Evolutionary conservation across 1,284 basidiomycete genomes (phyloP), one percentile per base, ranked within the genome.

Genomic region (Tilletia caries): DNA sequence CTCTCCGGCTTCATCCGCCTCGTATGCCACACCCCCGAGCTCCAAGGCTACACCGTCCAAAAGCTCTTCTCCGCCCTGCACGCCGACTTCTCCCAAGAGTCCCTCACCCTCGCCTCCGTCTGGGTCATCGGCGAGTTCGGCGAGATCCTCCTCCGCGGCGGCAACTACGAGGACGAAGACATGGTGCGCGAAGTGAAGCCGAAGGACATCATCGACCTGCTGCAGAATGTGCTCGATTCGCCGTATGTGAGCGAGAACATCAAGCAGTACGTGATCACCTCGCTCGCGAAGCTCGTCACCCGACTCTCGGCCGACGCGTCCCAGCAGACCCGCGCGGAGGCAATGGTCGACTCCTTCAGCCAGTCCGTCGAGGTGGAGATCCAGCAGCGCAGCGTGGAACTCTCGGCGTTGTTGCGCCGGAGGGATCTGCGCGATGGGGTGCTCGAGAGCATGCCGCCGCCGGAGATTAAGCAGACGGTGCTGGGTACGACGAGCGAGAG

Each of bases 71-170:
- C 89, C 1, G 91, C 95, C 2, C 88, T 99, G 20, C 91, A 90
- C 69, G 86, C 88, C 0, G 96, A 99, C 84, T 91, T 99, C 48
- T 98, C 95, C 1, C 96, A 98, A 82, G 95, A 98, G 81, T 93
- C 92, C 8, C 86, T 98, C 44, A 97, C 96, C 0, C 86, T 98
- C 12, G 91, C 92, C 1, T 90, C 93, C 0, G 91, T 95, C 0
- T 99, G 96, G 96, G 88, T 97, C 46, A 90, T 98, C 68, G 96
- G 96, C 67, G 96, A 99, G 85, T 98, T 96, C 82, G 92, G 92
- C 69, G 96, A 98, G 76, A 86, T 93, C 50, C 85, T 99, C 23
- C 84, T 98, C 2, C 91, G 95, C 79, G 89, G 90, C 23, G 94
- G 94, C 34, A 79, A 78, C 58, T 76, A 80, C 60, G 77, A 78